Base-by-base conservation (phyloP, 2,329 filamentous ascomycete genomes). In the Apiospora kogelbergensis region DNA sequence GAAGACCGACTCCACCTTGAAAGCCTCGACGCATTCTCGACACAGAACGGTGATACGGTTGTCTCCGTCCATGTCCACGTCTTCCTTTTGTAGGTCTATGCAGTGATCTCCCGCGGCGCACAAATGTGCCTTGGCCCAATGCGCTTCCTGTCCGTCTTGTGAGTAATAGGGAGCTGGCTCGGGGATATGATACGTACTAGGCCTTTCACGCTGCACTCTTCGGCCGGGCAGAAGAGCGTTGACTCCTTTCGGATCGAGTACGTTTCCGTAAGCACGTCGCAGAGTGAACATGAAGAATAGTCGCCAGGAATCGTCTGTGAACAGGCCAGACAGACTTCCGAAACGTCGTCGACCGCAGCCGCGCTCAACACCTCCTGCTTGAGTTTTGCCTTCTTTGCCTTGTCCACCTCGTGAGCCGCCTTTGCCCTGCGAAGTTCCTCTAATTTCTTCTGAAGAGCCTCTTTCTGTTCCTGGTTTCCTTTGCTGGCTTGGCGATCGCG, bases 351-450 rank as follows among this genome's bases (percentile, higher is more conserved):
- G 77, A 78, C 71, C 73, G 77, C 74, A 75, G 81, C 73, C 3
- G 74, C 75, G 63, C 80, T 73, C 22, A 75, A 80, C 73, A 82
- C 84, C 73, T 85, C 84, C 78, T 84, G 83, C 63, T 74, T 73
- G 13, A 72, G 69, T 66, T 78, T 77, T 42, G 78, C 75, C 67
- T 73, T 76, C 68, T 77, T 78, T 10, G 75, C 73, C 71, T 76
- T 76, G 46, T 71, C 73, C 11, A 76, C 70, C 30, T 78, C 76
- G 63, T 81, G 77, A 10, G 84, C 84, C 69, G 80, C 82, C 73
- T 82, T 84, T 37, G 84, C 85, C 68, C 84, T 78, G 22, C 79
- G 80, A 4, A 86, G 78, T 73, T 86, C 84, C 68, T 84, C 82
- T 2, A 86, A 75, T 11, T 83, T 80, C 67, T 75, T 75, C 42